phyloP scores from a whole-genome alignment of 768 basidiomycete species.

The Suillus tomentosus region DNA sequence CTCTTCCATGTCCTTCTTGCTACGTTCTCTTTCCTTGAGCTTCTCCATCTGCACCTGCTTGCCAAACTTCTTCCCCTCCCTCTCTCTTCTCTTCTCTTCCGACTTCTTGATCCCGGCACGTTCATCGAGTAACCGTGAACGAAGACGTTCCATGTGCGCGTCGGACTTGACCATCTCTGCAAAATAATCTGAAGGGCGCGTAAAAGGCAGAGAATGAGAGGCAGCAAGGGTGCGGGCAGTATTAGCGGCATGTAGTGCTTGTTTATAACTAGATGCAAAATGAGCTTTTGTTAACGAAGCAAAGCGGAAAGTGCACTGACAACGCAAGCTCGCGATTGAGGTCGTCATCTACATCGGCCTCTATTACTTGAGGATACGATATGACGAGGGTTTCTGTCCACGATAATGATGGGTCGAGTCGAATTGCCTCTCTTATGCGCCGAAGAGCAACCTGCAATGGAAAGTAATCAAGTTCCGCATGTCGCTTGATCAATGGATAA shows the following conservation, averaged over 20 bases:
- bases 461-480: background rate
- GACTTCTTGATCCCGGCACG: slow-evolving; percentile 84
- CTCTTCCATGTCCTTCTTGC: slow-evolving; percentile 92
- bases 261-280: slow-evolving; percentile 75
- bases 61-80: slow-evolving; percentile 97
- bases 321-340: slow-evolving; percentile 94
- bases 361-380: slow-evolving; percentile 70
- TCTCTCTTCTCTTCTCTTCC: slow-evolving; percentile 88
- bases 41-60: slow-evolving; percentile 98
- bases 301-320: slow-evolving; percentile 40
- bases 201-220: slow-evolving; percentile 81
- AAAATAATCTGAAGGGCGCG: slow-evolving; percentile 91
- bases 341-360: slow-evolving; percentile 83
- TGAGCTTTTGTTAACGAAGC: background rate
- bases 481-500: background rate
- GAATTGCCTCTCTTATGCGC: slow-evolving; percentile 77
- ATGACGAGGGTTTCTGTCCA: slow-evolving; percentile 85
- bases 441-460: slow-evolving; percentile 65
- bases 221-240: slow-evolving; percentile 75
- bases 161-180: slow-evolving; percentile 99
- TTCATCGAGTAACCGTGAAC: slow-evolving; percentile 88
- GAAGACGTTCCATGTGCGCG: slow-evolving; percentile 95
- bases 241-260: slow-evolving; percentile 85
- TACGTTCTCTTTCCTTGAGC: slow-evolving; percentile 82
- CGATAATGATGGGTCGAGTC: slow-evolving; percentile 70